Conservation (phyloP, 2,329 filamentous ascomycete genomes). For the Penicillium sp. region DNA sequence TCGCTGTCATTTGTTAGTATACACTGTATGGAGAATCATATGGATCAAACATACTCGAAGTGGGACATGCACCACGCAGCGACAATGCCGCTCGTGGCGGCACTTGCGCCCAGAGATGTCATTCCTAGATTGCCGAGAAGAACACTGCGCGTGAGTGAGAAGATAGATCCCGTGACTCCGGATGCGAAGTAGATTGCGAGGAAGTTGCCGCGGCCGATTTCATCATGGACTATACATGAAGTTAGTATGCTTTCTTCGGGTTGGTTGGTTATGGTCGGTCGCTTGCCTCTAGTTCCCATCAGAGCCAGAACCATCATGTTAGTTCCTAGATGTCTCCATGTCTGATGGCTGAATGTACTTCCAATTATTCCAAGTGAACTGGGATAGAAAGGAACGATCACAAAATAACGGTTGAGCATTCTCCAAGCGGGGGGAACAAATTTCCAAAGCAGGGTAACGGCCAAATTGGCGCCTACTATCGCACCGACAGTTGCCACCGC, state of each 20-base stretch:
- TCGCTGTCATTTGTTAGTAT: slow-evolving; percentile 32
- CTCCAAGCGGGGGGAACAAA: slow-evolving; percentile 56
- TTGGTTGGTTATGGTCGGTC: not conserved
- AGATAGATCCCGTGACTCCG: slow-evolving; percentile 50
- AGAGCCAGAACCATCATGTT: slow-evolving; percentile 60
- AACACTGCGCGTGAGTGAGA: slow-evolving; percentile 49
- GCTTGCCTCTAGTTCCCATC: slow-evolving; percentile 53
- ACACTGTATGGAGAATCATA: not conserved
- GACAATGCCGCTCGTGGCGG: slow-evolving; percentile 52
- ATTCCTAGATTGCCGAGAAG: slow-evolving; percentile 45
- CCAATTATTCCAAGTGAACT: slow-evolving; percentile 55
- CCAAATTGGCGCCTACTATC: slow-evolving; percentile 53
- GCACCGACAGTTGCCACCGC: slow-evolving; percentile 54
- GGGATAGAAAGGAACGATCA: slow-evolving; percentile 55
- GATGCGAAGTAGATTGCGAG: slow-evolving; percentile 54
- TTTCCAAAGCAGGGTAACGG: slow-evolving; percentile 56
- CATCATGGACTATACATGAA: slow-evolving; percentile 25
- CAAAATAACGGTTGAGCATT: slow-evolving; percentile 59
- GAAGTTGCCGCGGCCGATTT: slow-evolving; percentile 59
- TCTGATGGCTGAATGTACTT: slow-evolving; percentile 60
- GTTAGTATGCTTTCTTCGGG: not conserved
- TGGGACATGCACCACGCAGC: slow-evolving; percentile 54
- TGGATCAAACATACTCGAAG: slow-evolving; percentile 38
- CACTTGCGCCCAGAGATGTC: slow-evolving; percentile 55
- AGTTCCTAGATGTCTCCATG: slow-evolving; percentile 51